These are phyloP conservation scores for Lunularia cruciata DNA, from an alignment of 225 moss, liverwort and hornwort species.

Conservation along the genomic window DNA sequence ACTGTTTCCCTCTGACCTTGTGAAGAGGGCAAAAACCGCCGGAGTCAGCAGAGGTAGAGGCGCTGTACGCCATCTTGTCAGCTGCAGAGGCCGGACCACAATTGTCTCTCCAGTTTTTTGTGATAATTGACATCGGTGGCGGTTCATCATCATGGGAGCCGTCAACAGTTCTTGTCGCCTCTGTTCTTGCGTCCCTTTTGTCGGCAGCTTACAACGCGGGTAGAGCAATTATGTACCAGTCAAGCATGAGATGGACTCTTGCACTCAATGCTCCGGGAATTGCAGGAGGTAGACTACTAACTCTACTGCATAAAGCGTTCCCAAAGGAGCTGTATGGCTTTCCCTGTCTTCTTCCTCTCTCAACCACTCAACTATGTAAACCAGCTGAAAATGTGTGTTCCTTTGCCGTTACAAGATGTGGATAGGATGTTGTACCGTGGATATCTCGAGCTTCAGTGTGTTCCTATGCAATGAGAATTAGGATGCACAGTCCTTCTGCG, in stretches of 20 bases:
- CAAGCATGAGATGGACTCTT: slow-evolving; percentile 12
- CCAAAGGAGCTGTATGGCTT: no score
- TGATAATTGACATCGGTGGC: slow-evolving; percentile 11
- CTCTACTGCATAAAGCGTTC: no score
- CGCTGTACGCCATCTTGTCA: slow-evolving; percentile 26
- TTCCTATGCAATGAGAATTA: no score
- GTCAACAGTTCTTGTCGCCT: neutral
- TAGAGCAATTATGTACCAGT: slow-evolving; percentile 22
- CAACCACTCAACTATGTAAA: no score
- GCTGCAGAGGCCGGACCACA: slow-evolving; percentile 27
- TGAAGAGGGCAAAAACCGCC: neutral
- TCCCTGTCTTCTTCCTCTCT: no score
- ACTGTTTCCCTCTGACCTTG: no score
- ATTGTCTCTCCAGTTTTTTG: slow-evolving; percentile 6
- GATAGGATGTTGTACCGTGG: no score
- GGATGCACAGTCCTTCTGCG: no score
- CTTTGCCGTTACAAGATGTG: no score
- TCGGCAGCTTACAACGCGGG: slow-evolving; percentile 27
- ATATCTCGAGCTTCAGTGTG: no score
- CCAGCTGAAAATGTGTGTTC: no score
- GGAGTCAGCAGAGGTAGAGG: slow-evolving; percentile 18
- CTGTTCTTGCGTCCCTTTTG: slow-evolving; percentile 14
- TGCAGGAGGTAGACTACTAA: slow-evolving; percentile 4
- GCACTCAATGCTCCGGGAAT: slow-evolving; percentile 8
- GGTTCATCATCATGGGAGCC: neutral